These are phyloP conservation scores for Penicillium sclerotigenum DNA, from an alignment of 2,329 filamentous ascomycete species.

Conservation along the genomic window DNA sequence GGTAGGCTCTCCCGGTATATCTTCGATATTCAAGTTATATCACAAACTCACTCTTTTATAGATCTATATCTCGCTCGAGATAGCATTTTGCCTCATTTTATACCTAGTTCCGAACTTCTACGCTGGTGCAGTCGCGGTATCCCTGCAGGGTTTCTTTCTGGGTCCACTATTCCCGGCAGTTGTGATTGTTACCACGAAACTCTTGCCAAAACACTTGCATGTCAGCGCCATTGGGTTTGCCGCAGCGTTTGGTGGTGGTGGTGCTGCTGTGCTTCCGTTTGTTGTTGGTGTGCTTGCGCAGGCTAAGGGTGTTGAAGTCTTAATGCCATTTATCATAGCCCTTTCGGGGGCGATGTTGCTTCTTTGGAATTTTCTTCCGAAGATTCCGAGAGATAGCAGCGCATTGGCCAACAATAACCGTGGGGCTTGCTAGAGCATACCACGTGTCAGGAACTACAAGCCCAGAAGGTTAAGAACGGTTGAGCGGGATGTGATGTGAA, in stretches of 20 bases:
- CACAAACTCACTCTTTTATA: slow-evolving; percentile 6
- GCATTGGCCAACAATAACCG: no score
- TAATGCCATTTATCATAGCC: slow-evolving; percentile 59
- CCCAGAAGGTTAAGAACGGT: neutral
- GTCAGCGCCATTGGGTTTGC: slow-evolving; percentile 70
- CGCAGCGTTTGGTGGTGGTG: slow-evolving; percentile 66
- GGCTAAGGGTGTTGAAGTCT: slow-evolving; percentile 55
- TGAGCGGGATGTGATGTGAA: neutral
- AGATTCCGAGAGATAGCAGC: neutral
- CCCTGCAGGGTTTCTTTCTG: slow-evolving; percentile 68
- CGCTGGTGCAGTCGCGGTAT: slow-evolving; percentile 68
- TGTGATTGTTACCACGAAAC: slow-evolving; percentile 65
- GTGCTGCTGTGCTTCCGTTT: slow-evolving; percentile 58
- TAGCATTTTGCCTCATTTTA: slow-evolving; percentile 68
- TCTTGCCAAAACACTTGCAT: slow-evolving; percentile 66
- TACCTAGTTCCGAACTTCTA: slow-evolving; percentile 78
- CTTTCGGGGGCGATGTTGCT: slow-evolving; percentile 51
- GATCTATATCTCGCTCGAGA: slow-evolving; percentile 62
- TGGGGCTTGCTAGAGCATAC: neutral
- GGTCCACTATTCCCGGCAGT: slow-evolving; percentile 70
- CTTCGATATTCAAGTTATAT: no score
- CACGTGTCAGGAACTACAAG: neutral
- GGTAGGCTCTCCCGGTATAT: slow-evolving; percentile 15
- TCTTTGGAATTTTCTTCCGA: slow-evolving; percentile 43
- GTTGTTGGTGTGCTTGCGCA: slow-evolving; percentile 49